Percentiles rank a stretch among this genome's conserved stretches.
phyloP scores from a whole-genome alignment of 768 basidiomycete genomes.

The Tylopilus vinaceipallidus region DNA sequence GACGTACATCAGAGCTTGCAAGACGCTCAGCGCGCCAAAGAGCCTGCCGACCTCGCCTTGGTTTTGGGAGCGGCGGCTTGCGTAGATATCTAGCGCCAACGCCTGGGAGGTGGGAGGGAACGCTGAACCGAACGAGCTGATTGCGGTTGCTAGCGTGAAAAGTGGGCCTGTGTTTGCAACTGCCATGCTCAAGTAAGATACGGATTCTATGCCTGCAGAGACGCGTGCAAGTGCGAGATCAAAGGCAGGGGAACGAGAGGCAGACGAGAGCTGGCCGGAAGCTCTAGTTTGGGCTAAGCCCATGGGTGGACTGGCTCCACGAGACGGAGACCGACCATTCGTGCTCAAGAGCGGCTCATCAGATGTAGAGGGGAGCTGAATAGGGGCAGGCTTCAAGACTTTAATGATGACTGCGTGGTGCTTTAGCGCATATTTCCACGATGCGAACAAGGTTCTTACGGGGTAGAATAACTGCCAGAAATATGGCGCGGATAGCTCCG shows the following conservation, averaged over 20 bases:
- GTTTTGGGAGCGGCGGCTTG: conserved; percentile 41
- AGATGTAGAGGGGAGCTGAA: conserved; percentile 12
- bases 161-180: conserved; percentile 42
- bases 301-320: not conserved
- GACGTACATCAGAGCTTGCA: conserved; percentile 62
- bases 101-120: conserved; percentile 68
- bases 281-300: conserved; percentile 3
- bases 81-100: conserved; percentile 67
- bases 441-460: conserved; percentile 39
- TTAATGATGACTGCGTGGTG: conserved; percentile 50
- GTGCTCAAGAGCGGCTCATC: conserved; percentile 18
- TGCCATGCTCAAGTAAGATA: conserved; percentile 50
- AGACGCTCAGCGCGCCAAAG: conserved; percentile 77
- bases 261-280: not conserved
- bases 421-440: not conserved
- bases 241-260: conserved; percentile 46
- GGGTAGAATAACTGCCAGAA: conserved; percentile 58
- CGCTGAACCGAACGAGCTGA: conserved; percentile 60
- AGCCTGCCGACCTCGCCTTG: conserved; percentile 63
- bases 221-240: conserved; percentile 68
- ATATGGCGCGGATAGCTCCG: conserved; percentile 51
- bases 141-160: conserved; percentile 50
- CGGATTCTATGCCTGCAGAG: conserved; percentile 57
- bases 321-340: conserved; percentile 1
- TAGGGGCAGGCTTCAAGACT: conserved; percentile 43